Percentiles rank a stretch among this genome's conserved stretches.
Evolutionary conservation across 345 rosid species (phyloP).

Genomic region (Cardiospermum halicacabum): DNA sequence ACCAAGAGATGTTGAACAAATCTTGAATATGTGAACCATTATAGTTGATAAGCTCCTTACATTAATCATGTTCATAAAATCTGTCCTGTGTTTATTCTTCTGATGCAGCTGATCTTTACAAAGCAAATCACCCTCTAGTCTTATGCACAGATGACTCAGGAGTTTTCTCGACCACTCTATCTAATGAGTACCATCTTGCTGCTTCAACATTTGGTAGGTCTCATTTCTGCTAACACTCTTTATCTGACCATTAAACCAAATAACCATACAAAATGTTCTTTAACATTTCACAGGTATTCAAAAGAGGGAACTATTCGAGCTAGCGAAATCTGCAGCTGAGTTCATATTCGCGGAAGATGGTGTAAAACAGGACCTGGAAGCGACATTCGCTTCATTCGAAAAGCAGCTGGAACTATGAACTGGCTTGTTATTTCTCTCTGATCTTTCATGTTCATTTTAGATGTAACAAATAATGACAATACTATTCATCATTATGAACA

Average conservation of each 20-base stretch:
- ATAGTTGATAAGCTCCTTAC: too few relatives aligned
- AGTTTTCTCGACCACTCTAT: conserved; percentile 78
- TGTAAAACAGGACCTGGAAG: conserved; percentile 51
- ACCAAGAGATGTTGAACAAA: too few relatives aligned
- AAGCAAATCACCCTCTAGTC: conserved; percentile 62
- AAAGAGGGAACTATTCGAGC: conserved; percentile 55
- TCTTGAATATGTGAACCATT: too few relatives aligned
- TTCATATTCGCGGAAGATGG: conserved; percentile 65
- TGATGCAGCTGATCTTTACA: conserved; percentile 63
- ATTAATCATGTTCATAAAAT: background rate
- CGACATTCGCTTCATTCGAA: conserved; percentile 40
- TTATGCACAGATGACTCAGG: conserved; percentile 92
- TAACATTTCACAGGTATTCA: conserved; percentile 44
- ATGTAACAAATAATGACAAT: background rate
- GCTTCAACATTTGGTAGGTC: conserved; percentile 70
- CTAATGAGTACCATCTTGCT: conserved; percentile 65
- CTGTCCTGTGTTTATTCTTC: background rate
- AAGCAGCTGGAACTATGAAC: conserved; percentile 30
- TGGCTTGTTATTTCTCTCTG: background rate
- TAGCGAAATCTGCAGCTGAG: conserved; percentile 53
- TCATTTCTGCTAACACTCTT: background rate
- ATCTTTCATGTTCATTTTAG: background rate
- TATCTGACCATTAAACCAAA: conserved; percentile 2
- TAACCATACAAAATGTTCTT: conserved; percentile 10
- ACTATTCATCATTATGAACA: background rate